A percentile compares a stretch with the other conserved stretches of the same genome.
Conservation (phyloP, 192 early-diverging fungal species). For the Backusella tuberculispora region DNA sequence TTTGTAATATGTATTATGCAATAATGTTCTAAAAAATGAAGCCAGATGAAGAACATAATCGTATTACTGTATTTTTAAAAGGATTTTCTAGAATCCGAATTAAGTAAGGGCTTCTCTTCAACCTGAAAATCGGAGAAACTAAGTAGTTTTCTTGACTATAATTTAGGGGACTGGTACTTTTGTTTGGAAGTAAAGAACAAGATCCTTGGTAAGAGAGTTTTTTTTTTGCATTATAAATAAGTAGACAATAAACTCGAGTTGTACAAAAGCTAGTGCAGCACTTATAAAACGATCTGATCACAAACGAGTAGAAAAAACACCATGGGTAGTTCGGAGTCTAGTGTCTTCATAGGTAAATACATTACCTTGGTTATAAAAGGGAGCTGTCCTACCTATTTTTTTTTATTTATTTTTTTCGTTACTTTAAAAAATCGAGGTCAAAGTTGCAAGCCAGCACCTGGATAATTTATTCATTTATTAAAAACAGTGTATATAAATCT, state of each 20-base stretch:
- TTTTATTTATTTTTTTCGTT: neutral
- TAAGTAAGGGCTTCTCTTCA: neutral
- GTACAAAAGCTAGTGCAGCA: conserved; percentile 9
- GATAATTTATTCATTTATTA: conserved; percentile 7
- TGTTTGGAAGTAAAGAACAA: neutral
- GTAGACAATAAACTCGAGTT: neutral
- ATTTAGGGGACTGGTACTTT: neutral
- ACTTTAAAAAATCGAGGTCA: conserved; percentile 7
- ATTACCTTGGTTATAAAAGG: conserved; percentile 12
- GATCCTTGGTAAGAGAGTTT: neutral
- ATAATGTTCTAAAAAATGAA: conserved; percentile 11
- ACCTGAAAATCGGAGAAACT: conserved; percentile 1
- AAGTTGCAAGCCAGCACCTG: conserved; percentile 14
- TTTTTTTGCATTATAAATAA: conserved; percentile 4
- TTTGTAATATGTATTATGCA: neutral
- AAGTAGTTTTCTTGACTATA: neutral
- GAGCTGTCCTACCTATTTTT: conserved; percentile 1
- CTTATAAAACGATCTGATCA: conserved; percentile 7
- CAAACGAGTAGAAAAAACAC: conserved; percentile 2
- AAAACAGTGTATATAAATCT: conserved; percentile 12
- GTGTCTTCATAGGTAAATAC: neutral
- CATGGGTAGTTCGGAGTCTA: neutral
- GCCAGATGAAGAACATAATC: neutral
- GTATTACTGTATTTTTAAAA: conserved; percentile 2
- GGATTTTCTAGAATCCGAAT: conserved; percentile 12